Base-by-base conservation (phyloP, 2,329 filamentous ascomycete genomes). In the Lojkania enalia region DNA sequence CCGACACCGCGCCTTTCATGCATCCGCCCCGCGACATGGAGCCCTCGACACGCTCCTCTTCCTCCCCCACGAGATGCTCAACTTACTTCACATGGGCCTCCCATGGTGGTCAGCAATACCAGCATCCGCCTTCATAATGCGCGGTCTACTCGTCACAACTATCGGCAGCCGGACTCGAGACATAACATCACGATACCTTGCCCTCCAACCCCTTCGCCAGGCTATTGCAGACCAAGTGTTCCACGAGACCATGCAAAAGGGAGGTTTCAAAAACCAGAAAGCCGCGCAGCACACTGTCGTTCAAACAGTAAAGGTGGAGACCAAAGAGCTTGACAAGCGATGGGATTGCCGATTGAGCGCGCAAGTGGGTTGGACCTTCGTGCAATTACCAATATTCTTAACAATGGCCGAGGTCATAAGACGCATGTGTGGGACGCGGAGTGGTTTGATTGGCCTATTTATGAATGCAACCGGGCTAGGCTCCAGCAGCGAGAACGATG, bases 101-200 rank as follows among this genome's bases (percentile, higher is more conserved):
- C 72, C 80, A 42, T 84, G 81, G 81, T 76, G 67, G 5, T 68
- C 71, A 11, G 75, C 77, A 15, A 74, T 84, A 31, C 81, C 81
- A 3, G 63, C 81, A 41, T 73, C 78, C 3, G 80, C 81, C 3
- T 57, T 83, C 30, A 38, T 76, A 13, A 69, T 82, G 2, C 77
- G 81, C 36, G 69, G 64, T 14, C 43, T 69, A 5, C 60, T 82
- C 39, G 71, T 76, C 31, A 64, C 78, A 7, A 77, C 78, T 2
- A 62, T 59, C 3, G 62, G 76, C 30, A 60, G 77, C 31, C 76
- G 72, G 52, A 48, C 69, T 46, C 66, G 75, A 55, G 52, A 61
- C 42, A 61, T 63, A 47, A 66, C 54, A 49, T 67, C 58, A 57
- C 73, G 72, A 50, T 74, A 74, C 57, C 58, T 68, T 27, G 69